A percentile compares a stretch with the other conserved stretches of the same genome.
phyloP scores from a whole-genome alignment of 441 rosid species.

The Omphalea diandra region DNA sequence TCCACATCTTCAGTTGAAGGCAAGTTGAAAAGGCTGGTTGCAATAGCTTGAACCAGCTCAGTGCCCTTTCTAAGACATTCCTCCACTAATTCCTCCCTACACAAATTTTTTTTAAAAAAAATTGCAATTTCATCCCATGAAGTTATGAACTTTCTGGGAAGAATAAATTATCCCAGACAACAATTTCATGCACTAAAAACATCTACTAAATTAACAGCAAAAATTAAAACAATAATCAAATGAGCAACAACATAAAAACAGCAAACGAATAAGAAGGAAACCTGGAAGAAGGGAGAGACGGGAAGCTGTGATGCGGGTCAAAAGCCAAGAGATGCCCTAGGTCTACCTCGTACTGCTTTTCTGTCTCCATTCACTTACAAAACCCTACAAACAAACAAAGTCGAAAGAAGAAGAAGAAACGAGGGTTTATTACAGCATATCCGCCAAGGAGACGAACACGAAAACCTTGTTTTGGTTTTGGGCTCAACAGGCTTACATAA shows the following conservation, averaged over 20 bases:
- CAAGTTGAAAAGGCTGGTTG: slow-evolving; percentile 61
- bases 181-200: not conserved
- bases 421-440: not conserved
- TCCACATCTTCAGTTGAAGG: slow-evolving; percentile 74
- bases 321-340: slow-evolving; percentile 74
- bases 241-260: not conserved
- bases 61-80: slow-evolving; percentile 62
- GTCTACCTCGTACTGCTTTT: slow-evolving; percentile 48
- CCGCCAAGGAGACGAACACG: not conserved
- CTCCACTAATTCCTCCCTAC: slow-evolving; percentile 67
- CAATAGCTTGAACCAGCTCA: slow-evolving; percentile 74
- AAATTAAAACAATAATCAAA: not conserved
- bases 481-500: too few species aligned
- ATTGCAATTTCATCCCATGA: not conserved
- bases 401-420: not conserved
- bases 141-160: not conserved
- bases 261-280: slow-evolving; percentile 18
- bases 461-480: too few species aligned
- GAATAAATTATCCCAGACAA: not conserved
- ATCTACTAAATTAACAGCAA: not conserved
- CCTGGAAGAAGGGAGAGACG: slow-evolving; percentile 73
- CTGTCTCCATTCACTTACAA: slow-evolving; percentile 25
- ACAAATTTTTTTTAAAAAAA: not conserved
- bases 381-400: slow-evolving; percentile 8
- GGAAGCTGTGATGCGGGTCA: slow-evolving; percentile 48